Conservation (phyloP, 805 yeast species). For the Ogataea methanolica region DNA sequence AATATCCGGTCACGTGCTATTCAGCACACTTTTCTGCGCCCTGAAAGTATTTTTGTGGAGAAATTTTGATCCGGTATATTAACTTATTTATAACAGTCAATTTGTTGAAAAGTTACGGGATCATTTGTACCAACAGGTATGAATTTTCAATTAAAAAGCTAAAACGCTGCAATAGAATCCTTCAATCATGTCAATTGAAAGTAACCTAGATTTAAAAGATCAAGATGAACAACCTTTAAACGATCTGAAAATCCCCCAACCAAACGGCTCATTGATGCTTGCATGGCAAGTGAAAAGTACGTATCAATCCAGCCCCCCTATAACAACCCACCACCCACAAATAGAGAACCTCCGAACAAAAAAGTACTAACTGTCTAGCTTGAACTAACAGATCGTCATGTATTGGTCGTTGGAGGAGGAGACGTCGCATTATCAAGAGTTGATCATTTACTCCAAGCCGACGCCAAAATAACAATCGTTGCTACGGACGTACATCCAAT, state of each 20-base stretch:
- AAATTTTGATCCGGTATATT: too few species aligned
- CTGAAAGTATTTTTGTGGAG: too few species aligned
- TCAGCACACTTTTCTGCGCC: neutral
- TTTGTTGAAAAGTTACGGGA: too few species aligned
- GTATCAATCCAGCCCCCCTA: constrained; percentile 6
- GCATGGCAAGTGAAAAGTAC: constrained; percentile 70
- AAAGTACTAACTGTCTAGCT: neutral
- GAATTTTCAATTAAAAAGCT: too few species aligned
- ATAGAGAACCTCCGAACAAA: neutral
- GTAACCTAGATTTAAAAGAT: neutral
- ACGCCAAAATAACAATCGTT: constrained; percentile 66
- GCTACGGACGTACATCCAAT: constrained; percentile 38
- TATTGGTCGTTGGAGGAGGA: constrained; percentile 73
- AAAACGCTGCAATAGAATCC: too few species aligned
- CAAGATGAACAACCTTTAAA: neutral
- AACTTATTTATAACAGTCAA: too few species aligned
- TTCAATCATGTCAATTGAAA: neutral
- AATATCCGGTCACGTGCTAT: too few species aligned
- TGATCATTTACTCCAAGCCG: constrained; percentile 60
- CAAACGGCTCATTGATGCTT: constrained; percentile 54
- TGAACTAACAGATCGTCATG: constrained; percentile 41
- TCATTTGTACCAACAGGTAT: too few species aligned
- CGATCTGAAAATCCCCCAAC: constrained; percentile 22
- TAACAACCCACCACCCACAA: neutral
- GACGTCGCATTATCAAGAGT: constrained; percentile 73